Conservation (phyloP, 352 stramenopile genomes). For the Pythium biforme region DNA sequence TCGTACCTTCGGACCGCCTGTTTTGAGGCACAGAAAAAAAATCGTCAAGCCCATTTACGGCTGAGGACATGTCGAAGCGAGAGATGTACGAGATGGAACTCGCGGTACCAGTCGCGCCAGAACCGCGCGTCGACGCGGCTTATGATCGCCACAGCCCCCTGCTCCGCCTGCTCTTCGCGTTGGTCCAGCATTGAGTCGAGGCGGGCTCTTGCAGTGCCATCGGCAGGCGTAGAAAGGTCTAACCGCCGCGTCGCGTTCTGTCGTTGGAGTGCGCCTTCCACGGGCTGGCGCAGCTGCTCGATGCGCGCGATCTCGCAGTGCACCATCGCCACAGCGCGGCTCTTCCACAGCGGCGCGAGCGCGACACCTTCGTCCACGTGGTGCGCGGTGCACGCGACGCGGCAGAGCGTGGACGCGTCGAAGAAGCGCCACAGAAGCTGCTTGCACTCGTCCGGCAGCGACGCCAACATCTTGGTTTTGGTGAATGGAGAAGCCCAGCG, state of each 20-base stretch:
- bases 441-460: conserved; percentile 64
- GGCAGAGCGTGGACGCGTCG: conserved; percentile 51
- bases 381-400: conserved; percentile 36
- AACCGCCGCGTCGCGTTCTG: conserved; percentile 20
- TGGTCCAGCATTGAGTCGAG: background rate
- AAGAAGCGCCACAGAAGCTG: conserved; percentile 56
- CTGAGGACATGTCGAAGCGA: background rate
- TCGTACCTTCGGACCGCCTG: conserved; percentile 39
- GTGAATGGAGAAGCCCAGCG: background rate
- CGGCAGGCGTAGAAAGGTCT: background rate
- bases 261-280: conserved; percentile 15
- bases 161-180: background rate
- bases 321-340: conserved; percentile 27
- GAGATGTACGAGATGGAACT: conserved; percentile 56
- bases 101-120: conserved; percentile 56
- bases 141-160: background rate
- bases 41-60: no score
- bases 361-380: conserved; percentile 35
- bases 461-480: conserved; percentile 31
- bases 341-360: conserved; percentile 39
- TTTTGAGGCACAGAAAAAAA: no score
- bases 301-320: conserved; percentile 13
- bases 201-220: background rate
- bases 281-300: background rate
- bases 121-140: conserved; percentile 29